These are phyloP conservation scores for Xylariaceae sp. DNA, from an alignment of 2,329 filamentous ascomycete species.

Conservation along the genomic window DNA sequence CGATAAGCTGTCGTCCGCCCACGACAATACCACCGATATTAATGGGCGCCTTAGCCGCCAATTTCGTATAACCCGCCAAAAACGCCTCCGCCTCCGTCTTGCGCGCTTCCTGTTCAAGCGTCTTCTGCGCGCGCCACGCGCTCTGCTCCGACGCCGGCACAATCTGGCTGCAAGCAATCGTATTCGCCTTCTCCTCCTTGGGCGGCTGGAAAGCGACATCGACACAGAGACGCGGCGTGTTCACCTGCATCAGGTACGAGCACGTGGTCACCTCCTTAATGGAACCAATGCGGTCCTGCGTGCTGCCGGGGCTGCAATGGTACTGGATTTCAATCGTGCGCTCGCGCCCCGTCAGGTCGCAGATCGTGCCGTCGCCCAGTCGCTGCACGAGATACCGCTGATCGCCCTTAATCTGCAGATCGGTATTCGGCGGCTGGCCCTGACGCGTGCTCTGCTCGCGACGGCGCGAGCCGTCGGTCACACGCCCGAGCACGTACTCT, in stretches of 20 bases:
- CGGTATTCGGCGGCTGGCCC: conserved; percentile 44
- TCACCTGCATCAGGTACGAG: conserved; percentile 87
- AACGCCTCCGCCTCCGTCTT: conserved; percentile 30
- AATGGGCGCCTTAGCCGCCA: conserved; percentile 26
- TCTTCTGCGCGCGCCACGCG: conserved; percentile 36
- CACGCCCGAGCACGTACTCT: conserved; percentile 71
- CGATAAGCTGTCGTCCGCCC: conserved; percentile 46
- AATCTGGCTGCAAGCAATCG: conserved; percentile 71
- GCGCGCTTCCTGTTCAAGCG: conserved; percentile 24
- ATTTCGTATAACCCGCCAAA: conserved; percentile 30
- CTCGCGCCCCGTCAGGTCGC: conserved; percentile 76
- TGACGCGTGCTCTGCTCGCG: conserved; percentile 15
- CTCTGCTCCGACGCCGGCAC: conserved; percentile 49
- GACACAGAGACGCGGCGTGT: conserved; percentile 81
- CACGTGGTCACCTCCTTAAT: conserved; percentile 92
- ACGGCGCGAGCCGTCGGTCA: conserved; percentile 31
- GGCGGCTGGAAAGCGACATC: conserved; percentile 83
- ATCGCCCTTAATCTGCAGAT: conserved; percentile 76
- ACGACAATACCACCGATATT: conserved; percentile 51
- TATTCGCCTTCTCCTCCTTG: conserved; percentile 67
- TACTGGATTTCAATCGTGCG: conserved; percentile 80
- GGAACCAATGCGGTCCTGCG: conserved; percentile 73
- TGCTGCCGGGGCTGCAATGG: conserved; percentile 70
- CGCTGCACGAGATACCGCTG: conserved; percentile 81
- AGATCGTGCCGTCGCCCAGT: conserved; percentile 72